Evolutionary conservation across 768 basidiomycete species (phyloP), one percentile per base, ranked within the genome.

Genomic region (Chiua virens): DNA sequence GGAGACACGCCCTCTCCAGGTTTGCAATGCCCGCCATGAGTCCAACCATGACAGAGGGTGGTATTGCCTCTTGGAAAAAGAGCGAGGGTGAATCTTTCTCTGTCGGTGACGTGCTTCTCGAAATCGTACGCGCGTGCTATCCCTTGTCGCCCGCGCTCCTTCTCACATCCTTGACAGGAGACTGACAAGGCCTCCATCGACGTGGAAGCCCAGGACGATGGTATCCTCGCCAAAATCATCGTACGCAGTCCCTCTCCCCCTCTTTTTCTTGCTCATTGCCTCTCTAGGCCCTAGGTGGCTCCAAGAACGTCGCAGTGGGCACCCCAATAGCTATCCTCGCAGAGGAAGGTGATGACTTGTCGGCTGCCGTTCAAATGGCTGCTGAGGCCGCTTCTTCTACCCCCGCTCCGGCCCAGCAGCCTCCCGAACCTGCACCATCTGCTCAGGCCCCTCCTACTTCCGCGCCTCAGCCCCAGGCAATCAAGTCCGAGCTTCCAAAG

Each of bases 151-250:
- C 27, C 28, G 46, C 44, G 45, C 37, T 32, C 44, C 45, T 53
- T 22, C 45, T 55, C 39, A 58, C 38, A 47, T 22, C 41, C 45
- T 51, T 50, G 14, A 55, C 51, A 96, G 93, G 97, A 99, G 87
- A 99, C 97, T 47, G 97, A 99, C 86, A 99, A 99, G 81, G 96
- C 97, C 20, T 95, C 94, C 42, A 98, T 99, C 72, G 97, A 99
- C 74, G 96, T 99, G 32, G 97, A 99, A 74, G 93, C 97, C 9
- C 95, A 95, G 75, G 97, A 98, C 38, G 97, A 99, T 60, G 97
- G 97, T 60, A 74, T 98, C 56, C 76, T 99, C 53, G 95, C 90
- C 45, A 98, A 98, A 82, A 97, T 99, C 60, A 86, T 99, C 49
- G 95, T 94, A 73, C 51, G 91, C 27, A 37, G 74, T 23, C 25